Conservation (phyloP, 139 green algal genomes). For the Picochlorum sp. region DNA sequence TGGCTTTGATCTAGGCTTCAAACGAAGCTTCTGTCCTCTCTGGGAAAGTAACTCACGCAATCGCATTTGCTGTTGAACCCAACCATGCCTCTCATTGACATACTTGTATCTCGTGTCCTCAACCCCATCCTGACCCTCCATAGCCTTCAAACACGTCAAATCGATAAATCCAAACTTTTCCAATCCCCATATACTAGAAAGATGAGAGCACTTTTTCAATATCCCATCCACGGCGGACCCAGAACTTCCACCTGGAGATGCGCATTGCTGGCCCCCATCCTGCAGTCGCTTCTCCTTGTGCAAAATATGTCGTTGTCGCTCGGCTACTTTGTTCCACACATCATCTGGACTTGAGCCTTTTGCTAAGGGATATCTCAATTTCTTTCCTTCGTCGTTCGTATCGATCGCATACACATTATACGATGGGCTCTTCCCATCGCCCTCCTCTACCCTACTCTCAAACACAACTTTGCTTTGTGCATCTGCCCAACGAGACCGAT, state of each 20-base stretch:
- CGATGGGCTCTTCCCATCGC: background rate
- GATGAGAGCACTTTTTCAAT: background rate
- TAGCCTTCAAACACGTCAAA: conserved; percentile 40
- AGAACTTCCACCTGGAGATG: background rate
- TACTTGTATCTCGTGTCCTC: conserved; percentile 26
- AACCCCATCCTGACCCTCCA: conserved; percentile 45
- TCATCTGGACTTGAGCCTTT: background rate
- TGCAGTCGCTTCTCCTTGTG: background rate
- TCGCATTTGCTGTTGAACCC: conserved; percentile 23
- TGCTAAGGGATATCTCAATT: background rate
- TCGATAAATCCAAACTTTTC: conserved; percentile 55
- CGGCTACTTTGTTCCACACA: background rate
- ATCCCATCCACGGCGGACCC: background rate
- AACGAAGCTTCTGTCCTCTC: background rate
- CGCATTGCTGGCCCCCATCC: background rate
- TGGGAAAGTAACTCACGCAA: conserved; percentile 16
- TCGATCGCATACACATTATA: conserved; percentile 3
- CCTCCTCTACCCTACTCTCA: conserved; percentile 2
- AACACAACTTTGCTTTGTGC: conserved; percentile 10
- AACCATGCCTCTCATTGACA: conserved; percentile 37
- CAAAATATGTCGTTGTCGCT: background rate
- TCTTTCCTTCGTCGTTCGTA: background rate
- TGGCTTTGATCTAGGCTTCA: background rate
- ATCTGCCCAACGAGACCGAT: conserved; percentile 15
- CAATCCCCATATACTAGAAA: conserved; percentile 35